Percentiles rank a stretch among this genome's conserved stretches.
These are phyloP conservation scores for Podila clonocystis DNA, from an alignment of 192 early-diverging fungal species.

Conservation along the genomic window DNA sequence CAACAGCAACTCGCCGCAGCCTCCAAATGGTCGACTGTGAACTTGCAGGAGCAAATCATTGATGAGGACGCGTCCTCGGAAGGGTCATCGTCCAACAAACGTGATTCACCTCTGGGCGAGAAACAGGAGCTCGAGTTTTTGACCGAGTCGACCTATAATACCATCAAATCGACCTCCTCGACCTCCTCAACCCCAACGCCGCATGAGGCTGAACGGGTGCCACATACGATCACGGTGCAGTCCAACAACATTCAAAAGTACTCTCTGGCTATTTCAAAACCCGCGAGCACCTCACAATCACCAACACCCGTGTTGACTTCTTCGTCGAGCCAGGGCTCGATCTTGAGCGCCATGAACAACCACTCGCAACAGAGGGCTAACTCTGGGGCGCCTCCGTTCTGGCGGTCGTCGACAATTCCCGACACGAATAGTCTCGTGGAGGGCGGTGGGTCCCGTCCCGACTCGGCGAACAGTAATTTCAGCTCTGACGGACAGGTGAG, in stretches of 20 bases:
- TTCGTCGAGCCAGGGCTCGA: conserved; percentile 31
- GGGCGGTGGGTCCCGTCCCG: conserved; percentile 12
- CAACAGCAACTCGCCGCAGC: neutral
- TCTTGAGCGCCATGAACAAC: conserved; percentile 14
- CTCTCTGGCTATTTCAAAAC: conserved; percentile 38
- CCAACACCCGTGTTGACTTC: conserved; percentile 25
- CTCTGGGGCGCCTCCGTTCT: conserved; percentile 5
- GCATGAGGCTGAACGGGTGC: conserved; percentile 25
- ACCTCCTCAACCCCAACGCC: conserved; percentile 3
- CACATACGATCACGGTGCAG: conserved; percentile 39
- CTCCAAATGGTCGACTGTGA: conserved; percentile 17
- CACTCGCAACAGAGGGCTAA: conserved; percentile 3
- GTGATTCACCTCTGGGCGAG: conserved; percentile 7
- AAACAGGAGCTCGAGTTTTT: conserved; percentile 23
- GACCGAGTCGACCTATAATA: neutral
- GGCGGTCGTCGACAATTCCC: conserved; percentile 27
- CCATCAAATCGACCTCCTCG: neutral
- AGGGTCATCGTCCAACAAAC: conserved; percentile 18
- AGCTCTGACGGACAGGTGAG: conserved; percentile 6
- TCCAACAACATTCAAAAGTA: conserved; percentile 32
- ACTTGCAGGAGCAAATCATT: conserved; percentile 35
- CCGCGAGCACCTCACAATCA: conserved; percentile 9
- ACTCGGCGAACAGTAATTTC: conserved; percentile 18
- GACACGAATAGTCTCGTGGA: neutral
- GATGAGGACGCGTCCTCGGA: conserved; percentile 45